Evolutionary conservation across 2,329 filamentous ascomycete genomes (phyloP), one percentile per base, ranked within the genome.

Genomic region (Talaromyces sp.): DNA sequence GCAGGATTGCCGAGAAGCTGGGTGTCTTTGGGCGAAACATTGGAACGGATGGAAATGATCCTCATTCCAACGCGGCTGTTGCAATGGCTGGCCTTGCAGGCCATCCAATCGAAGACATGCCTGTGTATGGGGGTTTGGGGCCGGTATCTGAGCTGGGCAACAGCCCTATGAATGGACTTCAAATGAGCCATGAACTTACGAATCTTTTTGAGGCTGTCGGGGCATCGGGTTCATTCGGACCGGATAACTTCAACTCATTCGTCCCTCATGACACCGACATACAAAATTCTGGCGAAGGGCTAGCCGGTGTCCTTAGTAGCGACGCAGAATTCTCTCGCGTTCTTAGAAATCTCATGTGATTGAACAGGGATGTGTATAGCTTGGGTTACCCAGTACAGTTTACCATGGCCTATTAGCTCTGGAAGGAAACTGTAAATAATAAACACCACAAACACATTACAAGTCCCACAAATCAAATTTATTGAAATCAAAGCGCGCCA

Each of bases 61-160:
- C 84, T 17, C 84, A 85, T 67, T 86, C 84, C 2, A 82, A 80
- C 24, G 85, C 85, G 3, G 85, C 86, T 1, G 82, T 87, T 5
- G 85, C 85, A 9, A 87, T 88, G 86, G 85, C 85, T 10, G 85
- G 84, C 1, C 75, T 88, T 19, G 85, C 85, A 2, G 85, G 85
- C 6, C 84, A 87, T 68, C 80, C 81, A 29, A 82, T 87, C 17
- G 83, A 87, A 60, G 81, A 84, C 60, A 71, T 84, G 61, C 77
- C 82, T 0, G 69, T 84, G 24, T 85, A 81, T 60, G 71, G 71
- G 9, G 76, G 43, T 74, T 71, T 62, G 73, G 74, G 24, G 62
- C 66, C 6, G 66, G 68, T 58, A 13, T 58, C 59, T 27, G 77
- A 78, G 41, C 68, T 81, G 13, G 82, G 81, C 26, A 83, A 78